Conservation (phyloP, 2,329 filamentous ascomycete species). For the Trichoderma sp. region DNA sequence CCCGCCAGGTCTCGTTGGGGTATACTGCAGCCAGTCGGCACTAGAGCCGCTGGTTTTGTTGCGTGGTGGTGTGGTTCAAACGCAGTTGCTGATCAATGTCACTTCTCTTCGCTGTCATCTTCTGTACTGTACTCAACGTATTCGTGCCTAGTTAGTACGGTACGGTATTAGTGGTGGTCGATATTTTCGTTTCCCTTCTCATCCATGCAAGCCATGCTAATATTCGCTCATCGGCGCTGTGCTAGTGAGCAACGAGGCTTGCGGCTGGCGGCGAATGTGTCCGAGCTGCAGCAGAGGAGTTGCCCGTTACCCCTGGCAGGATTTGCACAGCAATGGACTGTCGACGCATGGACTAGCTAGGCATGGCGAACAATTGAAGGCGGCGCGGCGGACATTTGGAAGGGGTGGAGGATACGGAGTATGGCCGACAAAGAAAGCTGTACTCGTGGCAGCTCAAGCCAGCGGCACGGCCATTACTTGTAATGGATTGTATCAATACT, state of each 20-base stretch:
- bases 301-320: conserved; percentile 10
- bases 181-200: background rate
- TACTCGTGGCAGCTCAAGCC: background rate
- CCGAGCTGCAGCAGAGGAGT: background rate
- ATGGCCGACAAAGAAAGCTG: background rate
- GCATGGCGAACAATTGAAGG: background rate
- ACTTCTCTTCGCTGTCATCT: background rate
- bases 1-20: conserved; percentile 3
- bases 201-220: background rate
- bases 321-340: background rate
- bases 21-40: background rate
- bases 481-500: background rate
- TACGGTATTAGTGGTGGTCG: background rate
- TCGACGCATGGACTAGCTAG: background rate
- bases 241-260: conserved; percentile 11
- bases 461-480: background rate
- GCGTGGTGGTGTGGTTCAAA: background rate
- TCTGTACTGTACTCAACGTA: background rate
- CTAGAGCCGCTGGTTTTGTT: background rate
- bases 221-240: conserved; percentile 7
- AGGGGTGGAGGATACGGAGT: background rate
- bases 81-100: conserved; percentile 12
- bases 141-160: background rate
- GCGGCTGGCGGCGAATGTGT: background rate
- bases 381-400: background rate